These are phyloP conservation scores for Aspergillus ibericus DNA, from an alignment of 2,329 filamentous ascomycete genomes.

Conservation along the genomic window DNA sequence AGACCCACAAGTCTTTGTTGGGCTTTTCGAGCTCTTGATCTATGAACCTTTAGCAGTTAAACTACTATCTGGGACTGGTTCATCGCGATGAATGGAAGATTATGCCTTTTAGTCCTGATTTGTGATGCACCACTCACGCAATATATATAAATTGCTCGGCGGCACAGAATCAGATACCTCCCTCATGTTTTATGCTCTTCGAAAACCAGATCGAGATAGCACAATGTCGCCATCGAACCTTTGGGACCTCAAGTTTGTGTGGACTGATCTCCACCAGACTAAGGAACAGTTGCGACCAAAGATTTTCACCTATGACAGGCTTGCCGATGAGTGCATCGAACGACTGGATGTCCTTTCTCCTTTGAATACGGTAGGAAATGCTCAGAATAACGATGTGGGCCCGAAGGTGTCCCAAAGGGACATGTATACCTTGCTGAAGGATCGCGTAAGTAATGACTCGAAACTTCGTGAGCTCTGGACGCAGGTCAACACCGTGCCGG, in stretches of 20 bases:
- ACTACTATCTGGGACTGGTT: conserved; percentile 5
- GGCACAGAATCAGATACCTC: no score
- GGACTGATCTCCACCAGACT: conserved; percentile 65
- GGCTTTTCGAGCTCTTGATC: conserved; percentile 10
- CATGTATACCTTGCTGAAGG: conserved; percentile 62
- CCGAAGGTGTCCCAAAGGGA: conserved; percentile 51
- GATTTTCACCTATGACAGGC: conserved; percentile 66
- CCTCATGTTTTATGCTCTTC: background rate
- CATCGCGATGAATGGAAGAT: background rate
- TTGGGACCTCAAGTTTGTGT: conserved; percentile 67
- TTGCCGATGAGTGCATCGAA: conserved; percentile 66
- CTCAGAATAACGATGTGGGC: conserved; percentile 7
- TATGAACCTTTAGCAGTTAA: conserved; percentile 9
- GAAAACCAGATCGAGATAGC: background rate
- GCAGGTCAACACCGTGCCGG: conserved; percentile 65
- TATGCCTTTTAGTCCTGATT: no score
- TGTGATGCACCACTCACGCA: no score
- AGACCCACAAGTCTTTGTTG: background rate
- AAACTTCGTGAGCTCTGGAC: conserved; percentile 62
- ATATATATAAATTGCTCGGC: background rate
- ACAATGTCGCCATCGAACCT: conserved; percentile 15
- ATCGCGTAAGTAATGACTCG: conserved; percentile 59
- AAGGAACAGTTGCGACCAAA: conserved; percentile 60
- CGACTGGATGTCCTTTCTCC: conserved; percentile 63
- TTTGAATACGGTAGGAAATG: conserved; percentile 25